phyloP scores from a whole-genome alignment of 108 stramenopile genomes.

The Nannochloropsis salina region DNA sequence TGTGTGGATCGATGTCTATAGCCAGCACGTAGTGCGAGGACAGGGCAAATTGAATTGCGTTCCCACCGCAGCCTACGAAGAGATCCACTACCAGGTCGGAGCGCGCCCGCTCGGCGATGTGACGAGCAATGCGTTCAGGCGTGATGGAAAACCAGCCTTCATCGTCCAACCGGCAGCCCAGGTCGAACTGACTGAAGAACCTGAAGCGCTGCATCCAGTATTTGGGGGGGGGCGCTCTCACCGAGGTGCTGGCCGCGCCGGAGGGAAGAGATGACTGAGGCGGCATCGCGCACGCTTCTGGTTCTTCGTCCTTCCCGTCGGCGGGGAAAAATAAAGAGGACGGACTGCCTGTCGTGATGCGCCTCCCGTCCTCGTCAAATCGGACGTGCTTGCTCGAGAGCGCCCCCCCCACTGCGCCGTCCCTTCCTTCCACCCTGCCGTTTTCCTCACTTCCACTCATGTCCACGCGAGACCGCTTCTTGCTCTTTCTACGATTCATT shows the following conservation, averaged over 20 bases:
- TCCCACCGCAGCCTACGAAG: slow-evolving; percentile 89
- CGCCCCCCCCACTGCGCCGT: neutral
- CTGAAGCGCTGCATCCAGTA: slow-evolving; percentile 90
- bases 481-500: neutral
- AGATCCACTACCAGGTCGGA: slow-evolving; percentile 72
- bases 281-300: neutral
- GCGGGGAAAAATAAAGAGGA: neutral
- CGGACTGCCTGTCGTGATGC: neutral
- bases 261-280: neutral
- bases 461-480: neutral
- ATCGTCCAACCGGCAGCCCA: slow-evolving; percentile 74
- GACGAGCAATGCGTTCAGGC: slow-evolving; percentile 82
- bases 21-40: slow-evolving; percentile 67
- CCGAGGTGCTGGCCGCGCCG: neutral
- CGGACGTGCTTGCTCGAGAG: slow-evolving; percentile 1
- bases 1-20: slow-evolving; percentile 76
- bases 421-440: too few species aligned
- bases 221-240: slow-evolving; percentile 65
- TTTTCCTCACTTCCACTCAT: too few species aligned
- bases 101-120: slow-evolving; percentile 63
- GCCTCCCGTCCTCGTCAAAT: neutral
- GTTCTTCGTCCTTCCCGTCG: neutral
- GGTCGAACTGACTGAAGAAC: slow-evolving; percentile 78
- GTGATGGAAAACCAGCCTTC: slow-evolving; percentile 97
- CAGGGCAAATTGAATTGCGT: slow-evolving; percentile 76